Evolutionary conservation across 805 yeast genomes (phyloP), one percentile per base, ranked within the genome.

Genomic region (Tetrapisispora pingtungensis): DNA sequence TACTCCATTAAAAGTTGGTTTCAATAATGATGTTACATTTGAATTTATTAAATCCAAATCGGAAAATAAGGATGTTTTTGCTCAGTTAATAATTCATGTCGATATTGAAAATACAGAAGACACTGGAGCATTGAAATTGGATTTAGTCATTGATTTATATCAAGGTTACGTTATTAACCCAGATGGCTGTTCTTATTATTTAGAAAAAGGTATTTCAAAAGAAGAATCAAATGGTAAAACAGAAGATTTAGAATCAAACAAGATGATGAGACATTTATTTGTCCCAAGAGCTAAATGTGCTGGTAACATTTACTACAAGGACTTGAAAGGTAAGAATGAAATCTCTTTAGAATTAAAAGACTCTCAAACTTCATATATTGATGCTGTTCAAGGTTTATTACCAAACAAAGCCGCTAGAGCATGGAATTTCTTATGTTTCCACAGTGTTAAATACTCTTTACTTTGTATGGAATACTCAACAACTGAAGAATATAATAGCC

Each of bases 301-400:
- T n/a, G 96, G 95, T 48, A 64, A 71, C 17, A 62, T 87, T 42
- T 59, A 57, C 19, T 55, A 56, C 35, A 41, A 40, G 14, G 42
- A 33, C 45, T n/a, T 20, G 1, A 28, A 45, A 26, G 43, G 42
- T 18, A 43, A 46, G 7, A 20, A 46, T 27, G 30, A 31, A 30
- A 38, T 38, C n/a, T 15, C 17, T 15, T 15, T 47, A 39, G 15
- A 41, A 71, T 49, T 69, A 33, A 53, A 51, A 12, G 47, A 53
- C 10, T 61, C 63, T 13, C 59, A 56, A 2, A 68, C 81, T 42
- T 75, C 83, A 81, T 84, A 77, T 55, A 87, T 86, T 41, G 83
- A 81, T 83, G 95, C 95, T 1, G 70, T 85, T 50, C 95, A 87
- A 66, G 95, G 94, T 47, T 80, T 87, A 85, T 80, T 84, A 63